These are phyloP conservation scores for Geranium brycei DNA, from an alignment of 345 rosid genomes.

Conservation along the genomic window DNA sequence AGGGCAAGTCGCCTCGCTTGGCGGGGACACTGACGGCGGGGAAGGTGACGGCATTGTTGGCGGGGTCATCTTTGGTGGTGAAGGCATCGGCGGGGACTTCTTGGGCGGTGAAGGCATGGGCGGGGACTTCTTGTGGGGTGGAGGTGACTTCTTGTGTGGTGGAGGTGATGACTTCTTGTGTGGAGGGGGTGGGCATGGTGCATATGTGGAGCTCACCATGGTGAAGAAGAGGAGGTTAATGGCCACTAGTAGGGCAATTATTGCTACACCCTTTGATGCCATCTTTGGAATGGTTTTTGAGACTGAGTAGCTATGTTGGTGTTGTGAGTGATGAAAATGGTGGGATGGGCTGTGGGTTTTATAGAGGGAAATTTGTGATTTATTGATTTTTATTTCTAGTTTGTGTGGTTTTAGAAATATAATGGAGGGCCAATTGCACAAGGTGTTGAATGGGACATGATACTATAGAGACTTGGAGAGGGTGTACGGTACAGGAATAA, in stretches of 20 bases:
- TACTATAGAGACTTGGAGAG: no score
- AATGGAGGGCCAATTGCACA: no score
- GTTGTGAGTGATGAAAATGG: no score
- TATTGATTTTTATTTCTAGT: no score
- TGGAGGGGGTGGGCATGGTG: slow-evolving; percentile 30
- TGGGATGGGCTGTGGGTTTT: no score
- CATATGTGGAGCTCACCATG: slow-evolving; percentile 41
- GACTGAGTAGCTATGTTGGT: no score
- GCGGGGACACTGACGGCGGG: no score
- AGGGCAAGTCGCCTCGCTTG: background rate
- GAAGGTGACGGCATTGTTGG: slow-evolving; percentile 10
- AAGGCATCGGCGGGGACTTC: no score
- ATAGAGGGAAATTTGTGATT: no score
- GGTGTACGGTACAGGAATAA: no score
- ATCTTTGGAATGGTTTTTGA: background rate
- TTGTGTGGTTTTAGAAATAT: no score
- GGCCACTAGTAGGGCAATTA: slow-evolving; percentile 35
- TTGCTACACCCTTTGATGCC: slow-evolving; percentile 18
- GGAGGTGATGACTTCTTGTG: background rate
- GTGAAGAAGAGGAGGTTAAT: slow-evolving; percentile 59
- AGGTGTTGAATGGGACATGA: no score
- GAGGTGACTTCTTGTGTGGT: background rate
- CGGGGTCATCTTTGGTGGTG: slow-evolving; percentile 8
- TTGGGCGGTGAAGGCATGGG: background rate
- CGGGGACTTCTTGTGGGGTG: slow-evolving; percentile 10